Evolutionary conservation across 352 stramenopile species (phyloP).

Genomic region (Aphanomyces invadans): DNA sequence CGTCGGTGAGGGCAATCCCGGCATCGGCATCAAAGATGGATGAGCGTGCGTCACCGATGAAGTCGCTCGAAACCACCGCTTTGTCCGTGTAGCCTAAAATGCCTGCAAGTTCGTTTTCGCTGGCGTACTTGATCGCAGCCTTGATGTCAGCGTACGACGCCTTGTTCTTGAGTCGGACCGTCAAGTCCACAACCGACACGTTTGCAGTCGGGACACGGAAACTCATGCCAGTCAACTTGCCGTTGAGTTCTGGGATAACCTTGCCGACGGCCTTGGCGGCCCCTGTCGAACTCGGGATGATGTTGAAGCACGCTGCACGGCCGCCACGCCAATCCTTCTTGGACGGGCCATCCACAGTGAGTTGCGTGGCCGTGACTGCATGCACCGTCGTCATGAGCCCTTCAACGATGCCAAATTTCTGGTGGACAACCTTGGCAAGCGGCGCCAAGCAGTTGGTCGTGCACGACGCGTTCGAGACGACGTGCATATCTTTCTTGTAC

Average conservation of each 20-base stretch:
- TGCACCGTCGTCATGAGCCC: constrained; percentile 99
- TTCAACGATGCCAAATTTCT: constrained; percentile 98
- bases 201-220: constrained; percentile 87
- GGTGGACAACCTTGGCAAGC: constrained; percentile 97
- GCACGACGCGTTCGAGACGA: constrained; percentile 98
- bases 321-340: constrained; percentile 98
- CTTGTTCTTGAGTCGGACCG: constrained; percentile 65
- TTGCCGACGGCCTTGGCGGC: constrained; percentile 98
- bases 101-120: constrained; percentile 92
- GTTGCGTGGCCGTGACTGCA: constrained; percentile 96
- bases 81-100: constrained; percentile 98
- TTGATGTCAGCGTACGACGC: constrained; percentile 99
- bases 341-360: constrained; percentile 95
- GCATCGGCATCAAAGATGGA: constrained; percentile 97
- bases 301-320: constrained; percentile 96
- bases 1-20: constrained; percentile 95
- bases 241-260: constrained; percentile 93
- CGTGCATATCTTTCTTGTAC: constrained; percentile 92
- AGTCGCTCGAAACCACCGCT: constrained; percentile 96
- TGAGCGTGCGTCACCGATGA: constrained; percentile 92
- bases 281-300: constrained; percentile 97
- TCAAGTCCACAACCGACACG: constrained; percentile 88
- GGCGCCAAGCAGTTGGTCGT: constrained; percentile 99
- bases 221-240: constrained; percentile 89
- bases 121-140: constrained; percentile 89